Evolutionary conservation across 306 rosid species (phyloP).

Genomic region (Fagus sylvatica): DNA sequence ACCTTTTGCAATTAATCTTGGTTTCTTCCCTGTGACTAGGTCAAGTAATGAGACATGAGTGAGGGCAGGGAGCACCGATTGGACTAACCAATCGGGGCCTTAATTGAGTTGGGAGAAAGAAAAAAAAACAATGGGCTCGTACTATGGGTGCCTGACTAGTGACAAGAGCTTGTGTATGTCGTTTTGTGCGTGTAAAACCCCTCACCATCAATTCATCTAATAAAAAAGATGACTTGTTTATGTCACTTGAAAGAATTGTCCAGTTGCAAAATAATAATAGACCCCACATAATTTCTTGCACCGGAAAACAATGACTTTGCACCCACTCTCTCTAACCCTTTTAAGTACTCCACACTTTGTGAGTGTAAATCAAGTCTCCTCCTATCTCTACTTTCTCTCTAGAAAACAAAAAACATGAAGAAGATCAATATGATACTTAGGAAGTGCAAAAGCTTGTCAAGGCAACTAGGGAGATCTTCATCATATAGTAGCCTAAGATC

Average conservation of each 20-base stretch:
- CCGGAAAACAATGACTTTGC: constrained; percentile 67
- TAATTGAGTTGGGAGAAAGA: constrained; percentile 17
- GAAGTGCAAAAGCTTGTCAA: constrained; percentile 89
- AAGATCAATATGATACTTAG: constrained; percentile 66
- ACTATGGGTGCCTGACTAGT: constrained; percentile 19
- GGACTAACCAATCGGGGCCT: not conserved
- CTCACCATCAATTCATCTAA: constrained; percentile 7
- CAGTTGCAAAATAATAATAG: constrained; percentile 39
- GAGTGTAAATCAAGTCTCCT: constrained; percentile 62
- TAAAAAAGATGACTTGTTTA: constrained; percentile 50
- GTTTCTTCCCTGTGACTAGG: too few relatives aligned
- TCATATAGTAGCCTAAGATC: constrained; percentile 73
- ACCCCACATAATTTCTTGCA: constrained; percentile 59
- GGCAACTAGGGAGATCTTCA: constrained; percentile 74
- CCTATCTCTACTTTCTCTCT: constrained; percentile 5
- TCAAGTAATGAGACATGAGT: too few relatives aligned
- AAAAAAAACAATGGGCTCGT: constrained; percentile 29
- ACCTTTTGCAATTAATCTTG: too few relatives aligned
- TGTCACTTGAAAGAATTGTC: constrained; percentile 41
- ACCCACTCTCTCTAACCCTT: constrained; percentile 37
- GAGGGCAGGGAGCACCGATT: too few relatives aligned
- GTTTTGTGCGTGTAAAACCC: constrained; percentile 20
- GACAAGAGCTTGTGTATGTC: constrained; percentile 28
- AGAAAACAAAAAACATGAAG: constrained; percentile 41
- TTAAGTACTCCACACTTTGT: constrained; percentile 31